Conservation (phyloP, 78 protist genomes). For the Mantamonas sphyraenae region DNA sequence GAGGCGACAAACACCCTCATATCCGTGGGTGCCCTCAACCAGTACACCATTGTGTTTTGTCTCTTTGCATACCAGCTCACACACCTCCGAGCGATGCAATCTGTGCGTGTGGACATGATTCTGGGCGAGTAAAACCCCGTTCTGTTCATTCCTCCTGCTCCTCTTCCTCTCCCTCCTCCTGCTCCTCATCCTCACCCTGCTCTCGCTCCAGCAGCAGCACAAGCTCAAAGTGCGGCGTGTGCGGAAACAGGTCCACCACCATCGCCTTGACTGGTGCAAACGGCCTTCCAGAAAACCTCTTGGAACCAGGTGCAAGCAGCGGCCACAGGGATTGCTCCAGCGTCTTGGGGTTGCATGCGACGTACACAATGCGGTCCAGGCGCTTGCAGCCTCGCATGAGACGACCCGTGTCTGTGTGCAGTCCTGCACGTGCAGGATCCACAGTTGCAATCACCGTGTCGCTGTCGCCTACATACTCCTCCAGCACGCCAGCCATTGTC, state of each 20-base stretch:
- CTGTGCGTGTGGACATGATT: too few relatives aligned
- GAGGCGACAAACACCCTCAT: too few relatives aligned
- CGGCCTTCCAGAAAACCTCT: constrained; percentile 34
- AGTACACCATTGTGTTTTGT: too few relatives aligned
- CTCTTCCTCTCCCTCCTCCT: too few relatives aligned
- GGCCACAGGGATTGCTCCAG: too few relatives aligned
- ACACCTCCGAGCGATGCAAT: too few relatives aligned
- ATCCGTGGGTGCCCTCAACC: too few relatives aligned
- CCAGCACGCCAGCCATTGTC: not conserved
- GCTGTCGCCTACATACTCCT: constrained; percentile 1
- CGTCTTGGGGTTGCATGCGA: constrained; percentile 70
- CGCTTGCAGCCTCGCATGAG: constrained; percentile 35
- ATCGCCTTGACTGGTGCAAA: constrained; percentile 39
- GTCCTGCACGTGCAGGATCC: constrained; percentile 65
- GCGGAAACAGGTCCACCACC: constrained; percentile 83
- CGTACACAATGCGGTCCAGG: constrained; percentile 50
- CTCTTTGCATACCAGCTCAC: too few relatives aligned
- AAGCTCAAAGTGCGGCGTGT: constrained; percentile 63
- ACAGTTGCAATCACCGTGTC: constrained; percentile 37
- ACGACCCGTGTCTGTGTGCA: constrained; percentile 52
- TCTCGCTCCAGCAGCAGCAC: constrained; percentile 63
- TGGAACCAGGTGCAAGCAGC: too few relatives aligned
- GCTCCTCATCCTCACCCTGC: too few relatives aligned
- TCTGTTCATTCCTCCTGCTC: too few relatives aligned
- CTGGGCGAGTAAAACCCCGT: too few relatives aligned